Percentiles rank a stretch among this genome's conserved stretches.
These are phyloP conservation scores for Elongisporangium undulatum DNA, from an alignment of 352 stramenopile genomes.

Conservation along the genomic window DNA sequence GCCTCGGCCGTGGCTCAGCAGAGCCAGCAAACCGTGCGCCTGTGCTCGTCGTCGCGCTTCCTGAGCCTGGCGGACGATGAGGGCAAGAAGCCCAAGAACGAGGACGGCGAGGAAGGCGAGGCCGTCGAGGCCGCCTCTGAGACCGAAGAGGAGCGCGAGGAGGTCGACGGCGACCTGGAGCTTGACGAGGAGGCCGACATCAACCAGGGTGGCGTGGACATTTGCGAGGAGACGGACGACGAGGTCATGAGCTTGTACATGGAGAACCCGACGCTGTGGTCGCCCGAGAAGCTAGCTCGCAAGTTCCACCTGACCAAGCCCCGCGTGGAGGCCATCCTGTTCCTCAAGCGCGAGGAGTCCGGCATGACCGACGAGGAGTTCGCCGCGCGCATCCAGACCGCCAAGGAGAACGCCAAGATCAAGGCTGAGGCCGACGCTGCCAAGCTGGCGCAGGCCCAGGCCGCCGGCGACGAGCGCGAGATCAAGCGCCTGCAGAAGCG, in stretches of 20 bases:
- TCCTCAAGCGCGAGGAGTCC: constrained; percentile 63
- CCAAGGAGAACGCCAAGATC: constrained; percentile 38
- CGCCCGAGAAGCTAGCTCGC: constrained; percentile 75
- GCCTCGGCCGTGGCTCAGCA: constrained; percentile 1
- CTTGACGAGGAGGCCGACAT: constrained; percentile 55
- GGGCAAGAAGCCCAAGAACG: constrained; percentile 22
- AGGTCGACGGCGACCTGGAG: constrained; percentile 64
- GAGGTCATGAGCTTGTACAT: constrained; percentile 81
- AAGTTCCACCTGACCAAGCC: constrained; percentile 70
- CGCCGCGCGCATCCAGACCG: constrained; percentile 47
- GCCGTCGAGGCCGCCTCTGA: constrained; percentile 15
- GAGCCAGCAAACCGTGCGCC: constrained; percentile 11
- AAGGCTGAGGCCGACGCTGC: constrained; percentile 31
- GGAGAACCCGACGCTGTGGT: constrained; percentile 85
- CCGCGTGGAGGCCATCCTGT: constrained; percentile 78
- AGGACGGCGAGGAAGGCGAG: constrained; percentile 13
- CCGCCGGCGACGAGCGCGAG: constrained; percentile 54
- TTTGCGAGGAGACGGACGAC: constrained; percentile 68
- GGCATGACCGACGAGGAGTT: constrained; percentile 61
- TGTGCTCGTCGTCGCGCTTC: constrained; percentile 67
- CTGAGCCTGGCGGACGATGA: constrained; percentile 67
- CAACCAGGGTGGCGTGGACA: constrained; percentile 62
- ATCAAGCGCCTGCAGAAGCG: constrained; percentile 51
- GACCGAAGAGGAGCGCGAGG: constrained; percentile 20
- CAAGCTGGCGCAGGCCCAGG: constrained; percentile 41